Percentiles rank a stretch among this genome's conserved stretches.
Evolutionary conservation across 768 basidiomycete genomes (phyloP).

Genomic region (Macrolepiota albuminosa): DNA sequence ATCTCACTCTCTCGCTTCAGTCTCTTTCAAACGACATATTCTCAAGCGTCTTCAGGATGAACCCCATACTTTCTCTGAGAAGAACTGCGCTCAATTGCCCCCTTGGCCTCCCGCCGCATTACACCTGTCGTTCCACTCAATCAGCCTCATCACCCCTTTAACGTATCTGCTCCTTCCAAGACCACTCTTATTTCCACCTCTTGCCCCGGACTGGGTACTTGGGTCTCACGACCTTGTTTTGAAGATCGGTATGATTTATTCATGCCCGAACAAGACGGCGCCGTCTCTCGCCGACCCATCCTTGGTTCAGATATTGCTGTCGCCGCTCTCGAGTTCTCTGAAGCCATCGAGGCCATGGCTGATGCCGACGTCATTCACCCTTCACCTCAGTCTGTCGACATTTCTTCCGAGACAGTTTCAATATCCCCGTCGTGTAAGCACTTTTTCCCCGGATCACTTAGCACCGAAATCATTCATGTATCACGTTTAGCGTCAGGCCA

Average conservation of each 20-base stretch:
- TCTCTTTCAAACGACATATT: constrained; percentile 48
- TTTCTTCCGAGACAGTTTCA: constrained; percentile 13
- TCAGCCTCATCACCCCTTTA: constrained; percentile 22
- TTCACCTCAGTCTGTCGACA: constrained; percentile 15
- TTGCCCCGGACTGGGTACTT: constrained; percentile 59
- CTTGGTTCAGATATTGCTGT: constrained; percentile 51
- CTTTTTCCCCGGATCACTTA: neutral
- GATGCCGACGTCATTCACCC: constrained; percentile 36
- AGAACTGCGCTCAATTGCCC: constrained; percentile 39
- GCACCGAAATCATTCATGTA: constrained; percentile 6
- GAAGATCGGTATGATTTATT: constrained; percentile 66
- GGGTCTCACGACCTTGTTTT: constrained; percentile 71
- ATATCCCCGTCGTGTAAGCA: constrained; percentile 15
- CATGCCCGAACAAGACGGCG: constrained; percentile 34
- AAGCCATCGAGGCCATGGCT: constrained; percentile 59
- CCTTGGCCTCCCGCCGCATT: constrained; percentile 33
- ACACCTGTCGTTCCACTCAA: constrained; percentile 20
- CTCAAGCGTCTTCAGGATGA: constrained; percentile 37
- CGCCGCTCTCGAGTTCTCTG: constrained; percentile 69
- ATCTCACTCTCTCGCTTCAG: constrained; percentile 36
- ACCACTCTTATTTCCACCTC: constrained; percentile 28
- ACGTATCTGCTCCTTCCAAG: constrained; percentile 30
- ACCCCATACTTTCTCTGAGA: constrained; percentile 27
- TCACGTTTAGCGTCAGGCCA: constrained; percentile 19
- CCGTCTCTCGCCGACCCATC: constrained; percentile 35